Percentiles rank a stretch among this genome's conserved stretches.
These are phyloP conservation scores for Cutaneotrichosporon cutaneum DNA, from an alignment of 1,284 basidiomycete species.

Conservation along the genomic window DNA sequence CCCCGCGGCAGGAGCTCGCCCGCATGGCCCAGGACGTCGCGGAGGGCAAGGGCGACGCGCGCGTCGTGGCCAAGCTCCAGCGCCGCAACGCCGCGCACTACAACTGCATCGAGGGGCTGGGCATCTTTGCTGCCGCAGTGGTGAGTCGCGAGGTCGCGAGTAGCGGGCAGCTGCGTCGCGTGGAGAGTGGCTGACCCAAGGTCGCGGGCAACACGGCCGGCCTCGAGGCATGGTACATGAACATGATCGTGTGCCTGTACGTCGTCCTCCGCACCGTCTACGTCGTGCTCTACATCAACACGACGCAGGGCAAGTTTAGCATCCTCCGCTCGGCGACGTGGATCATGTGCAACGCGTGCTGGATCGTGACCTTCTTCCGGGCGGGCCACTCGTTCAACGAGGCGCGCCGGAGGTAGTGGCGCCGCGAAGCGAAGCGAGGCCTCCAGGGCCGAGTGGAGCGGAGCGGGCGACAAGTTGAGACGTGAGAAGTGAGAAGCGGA, in stretches of 20 bases:
- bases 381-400: constrained; percentile 32
- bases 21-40: constrained; percentile 1
- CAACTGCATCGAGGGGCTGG: constrained; percentile 40
- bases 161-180: too few species aligned
- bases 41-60: constrained; percentile 32
- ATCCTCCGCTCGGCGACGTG: constrained; percentile 32
- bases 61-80: constrained; percentile 30
- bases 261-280: constrained; percentile 34
- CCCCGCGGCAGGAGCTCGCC: constrained; percentile 25
- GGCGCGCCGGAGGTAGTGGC: background rate
- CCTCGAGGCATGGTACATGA: constrained; percentile 36
- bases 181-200: constrained; percentile 19
- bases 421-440: too few species aligned
- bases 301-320: constrained; percentile 27
- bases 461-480: too few species aligned
- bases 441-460: too few species aligned
- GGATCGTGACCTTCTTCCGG: constrained; percentile 34
- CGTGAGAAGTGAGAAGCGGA: background rate
- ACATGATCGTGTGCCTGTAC: constrained; percentile 34
- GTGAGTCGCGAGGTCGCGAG: too few species aligned
- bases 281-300: constrained; percentile 39
- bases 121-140: constrained; percentile 33
- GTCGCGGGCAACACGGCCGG: constrained; percentile 43
- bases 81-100: constrained; percentile 39
- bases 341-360: constrained; percentile 37